phyloP scores from a whole-genome alignment of 1,139 yeast genomes.

The Candida pseudoviswanathii region DNA sequence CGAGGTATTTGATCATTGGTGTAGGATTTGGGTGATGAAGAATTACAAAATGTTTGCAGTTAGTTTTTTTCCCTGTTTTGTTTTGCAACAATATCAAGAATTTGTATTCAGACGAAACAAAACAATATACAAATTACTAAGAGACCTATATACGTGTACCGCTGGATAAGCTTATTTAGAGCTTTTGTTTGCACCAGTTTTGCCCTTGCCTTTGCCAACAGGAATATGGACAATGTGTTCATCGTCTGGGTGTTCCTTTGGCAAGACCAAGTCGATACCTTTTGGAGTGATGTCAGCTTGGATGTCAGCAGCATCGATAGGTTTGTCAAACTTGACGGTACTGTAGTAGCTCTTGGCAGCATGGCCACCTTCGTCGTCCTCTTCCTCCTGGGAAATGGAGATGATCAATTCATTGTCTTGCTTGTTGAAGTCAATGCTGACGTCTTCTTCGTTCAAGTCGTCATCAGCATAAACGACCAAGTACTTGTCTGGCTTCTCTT shows the following conservation, averaged over 20 bases:
- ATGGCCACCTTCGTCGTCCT: slow-evolving; percentile 20
- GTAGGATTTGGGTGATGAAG: not conserved
- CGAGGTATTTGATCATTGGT: not conserved
- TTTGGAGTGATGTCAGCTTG: slow-evolving; percentile 23
- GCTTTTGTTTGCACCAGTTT: not conserved
- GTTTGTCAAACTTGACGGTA: slow-evolving; percentile 25
- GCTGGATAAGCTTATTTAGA: not conserved
- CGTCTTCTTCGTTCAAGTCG: slow-evolving; percentile 24
- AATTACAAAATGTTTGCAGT: not conserved
- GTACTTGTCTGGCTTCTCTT: slow-evolving; percentile 26
- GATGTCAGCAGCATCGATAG: slow-evolving; percentile 25
- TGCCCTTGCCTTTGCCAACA: slow-evolving; percentile 1
- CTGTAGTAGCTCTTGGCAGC: slow-evolving; percentile 22
- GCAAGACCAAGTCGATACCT: slow-evolving; percentile 24
- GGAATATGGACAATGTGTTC: slow-evolving; percentile 22
- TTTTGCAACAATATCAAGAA: slow-evolving; percentile 4
- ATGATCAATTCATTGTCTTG: slow-evolving; percentile 27
- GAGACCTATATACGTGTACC: not conserved
- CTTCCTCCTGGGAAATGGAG: slow-evolving; percentile 19
- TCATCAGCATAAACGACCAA: slow-evolving; percentile 24
- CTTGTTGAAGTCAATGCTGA: slow-evolving; percentile 27
- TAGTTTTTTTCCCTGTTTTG: not conserved
- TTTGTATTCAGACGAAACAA: not conserved
- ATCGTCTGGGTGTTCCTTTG: slow-evolving; percentile 26
- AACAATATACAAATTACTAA: not conserved